Conservation (phyloP, 1,284 basidiomycete species). For the Rhodotorula sp. region DNA sequence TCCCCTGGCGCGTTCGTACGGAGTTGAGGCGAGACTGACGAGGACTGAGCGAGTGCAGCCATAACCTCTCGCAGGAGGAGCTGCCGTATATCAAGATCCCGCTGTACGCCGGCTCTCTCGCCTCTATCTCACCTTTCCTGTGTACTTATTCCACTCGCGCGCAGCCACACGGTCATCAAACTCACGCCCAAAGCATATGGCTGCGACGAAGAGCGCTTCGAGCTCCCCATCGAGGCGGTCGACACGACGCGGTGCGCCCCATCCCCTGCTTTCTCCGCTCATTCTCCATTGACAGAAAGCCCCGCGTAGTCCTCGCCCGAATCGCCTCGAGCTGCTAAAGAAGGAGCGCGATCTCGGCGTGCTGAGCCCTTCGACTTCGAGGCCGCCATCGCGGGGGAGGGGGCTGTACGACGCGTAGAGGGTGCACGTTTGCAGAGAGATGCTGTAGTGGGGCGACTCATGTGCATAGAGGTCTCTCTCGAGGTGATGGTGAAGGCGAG, state of each 20-base stretch:
- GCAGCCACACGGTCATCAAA: constrained; percentile 89
- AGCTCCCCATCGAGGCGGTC: constrained; percentile 84
- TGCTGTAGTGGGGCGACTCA: background rate
- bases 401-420: constrained; percentile 14
- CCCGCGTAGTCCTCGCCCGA: constrained; percentile 15
- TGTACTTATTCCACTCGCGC: fast-evolving
- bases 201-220: constrained; percentile 94
- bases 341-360: constrained; percentile 31
- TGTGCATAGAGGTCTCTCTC: background rate
- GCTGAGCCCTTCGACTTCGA: constrained; percentile 17
- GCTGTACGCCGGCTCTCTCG: constrained; percentile 43
- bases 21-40: background rate
- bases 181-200: constrained; percentile 97
- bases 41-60: constrained; percentile 59
- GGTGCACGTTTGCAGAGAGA: background rate
- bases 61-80: constrained; percentile 87
- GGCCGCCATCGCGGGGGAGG: constrained; percentile 16
- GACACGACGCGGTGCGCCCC: constrained; percentile 61
- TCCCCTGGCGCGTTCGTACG: background rate
- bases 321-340: constrained; percentile 13
- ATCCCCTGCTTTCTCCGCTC: too few species aligned
- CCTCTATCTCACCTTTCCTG: background rate
- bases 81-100: constrained; percentile 89
- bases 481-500: too few species aligned
- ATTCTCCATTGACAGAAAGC: too few species aligned